A percentile compares a stretch with the other conserved stretches of the same genome.
Conservation (phyloP, 1,139 yeast species). For the Saccharomyces pastorianus region DNA sequence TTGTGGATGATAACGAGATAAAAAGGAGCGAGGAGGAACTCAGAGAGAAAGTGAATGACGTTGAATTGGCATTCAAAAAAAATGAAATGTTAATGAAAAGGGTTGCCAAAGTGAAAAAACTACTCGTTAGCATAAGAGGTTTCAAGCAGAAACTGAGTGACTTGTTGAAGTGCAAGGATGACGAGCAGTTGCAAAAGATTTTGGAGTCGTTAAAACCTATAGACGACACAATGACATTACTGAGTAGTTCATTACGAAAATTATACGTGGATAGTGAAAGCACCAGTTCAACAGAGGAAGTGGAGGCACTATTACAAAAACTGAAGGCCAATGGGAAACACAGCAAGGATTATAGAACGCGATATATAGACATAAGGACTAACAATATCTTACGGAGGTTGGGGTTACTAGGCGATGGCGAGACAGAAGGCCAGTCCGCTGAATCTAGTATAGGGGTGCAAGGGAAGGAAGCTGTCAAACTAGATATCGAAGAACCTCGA, state of each 20-base stretch:
- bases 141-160: constrained; percentile 10
- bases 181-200: constrained; percentile 7
- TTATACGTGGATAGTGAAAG: constrained; percentile 25
- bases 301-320: constrained; percentile 8
- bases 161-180: constrained; percentile 4
- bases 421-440: not conserved
- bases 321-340: not conserved
- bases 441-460: constrained; percentile 1
- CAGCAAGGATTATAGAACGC: not conserved
- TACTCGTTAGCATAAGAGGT: constrained; percentile 6
- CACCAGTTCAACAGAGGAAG: constrained; percentile 19
- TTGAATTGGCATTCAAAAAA: constrained; percentile 1
- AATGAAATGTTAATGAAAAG: constrained; percentile 8
- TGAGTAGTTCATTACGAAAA: constrained; percentile 21
- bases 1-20: constrained; percentile 6
- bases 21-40: not conserved
- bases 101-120: constrained; percentile 15
- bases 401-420: not conserved
- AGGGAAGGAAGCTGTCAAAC: not conserved
- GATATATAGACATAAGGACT: constrained; percentile 3
- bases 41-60: constrained; percentile 1
- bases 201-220: constrained; percentile 22
- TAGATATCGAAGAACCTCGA: constrained; percentile 1
- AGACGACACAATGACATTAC: constrained; percentile 24
- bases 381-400: constrained; percentile 4